Conservation (phyloP, 805 yeast species). For the Lachancea quebecensis region DNA sequence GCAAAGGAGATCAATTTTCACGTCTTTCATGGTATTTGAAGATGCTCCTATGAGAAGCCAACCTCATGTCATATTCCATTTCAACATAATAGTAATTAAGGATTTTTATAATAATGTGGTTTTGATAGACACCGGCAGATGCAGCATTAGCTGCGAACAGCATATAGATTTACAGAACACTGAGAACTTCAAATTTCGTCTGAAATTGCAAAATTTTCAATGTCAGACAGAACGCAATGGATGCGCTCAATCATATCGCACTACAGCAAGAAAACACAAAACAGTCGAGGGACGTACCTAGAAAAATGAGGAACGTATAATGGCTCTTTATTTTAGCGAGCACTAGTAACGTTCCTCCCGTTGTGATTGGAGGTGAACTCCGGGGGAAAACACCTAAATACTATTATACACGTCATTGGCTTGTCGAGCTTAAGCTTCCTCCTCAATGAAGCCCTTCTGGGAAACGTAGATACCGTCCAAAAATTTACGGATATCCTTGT, state of each 20-base stretch:
- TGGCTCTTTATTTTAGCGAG: conserved; percentile 25
- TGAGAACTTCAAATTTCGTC: not conserved
- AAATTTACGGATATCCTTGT: conserved; percentile 99
- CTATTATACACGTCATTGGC: conserved; percentile 1
- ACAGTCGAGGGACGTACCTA: not conserved
- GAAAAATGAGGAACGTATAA: conserved; percentile 15
- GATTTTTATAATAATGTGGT: too few species aligned
- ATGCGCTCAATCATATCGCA: too few species aligned
- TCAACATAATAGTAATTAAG: too few species aligned
- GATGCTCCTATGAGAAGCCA: too few species aligned
- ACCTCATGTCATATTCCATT: too few species aligned
- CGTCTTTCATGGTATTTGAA: conserved; percentile 1
- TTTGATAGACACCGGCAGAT: too few species aligned
- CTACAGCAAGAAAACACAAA: not conserved
- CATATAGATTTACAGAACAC: not conserved
- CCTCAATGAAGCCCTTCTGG: conserved; percentile 76
- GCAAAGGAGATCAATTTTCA: conserved; percentile 7
- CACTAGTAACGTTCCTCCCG: conserved; percentile 24
- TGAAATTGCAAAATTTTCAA: not conserved
- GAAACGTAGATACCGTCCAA: conserved; percentile 99
- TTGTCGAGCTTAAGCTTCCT: not conserved
- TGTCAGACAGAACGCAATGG: not conserved
- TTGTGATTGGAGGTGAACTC: conserved; percentile 6
- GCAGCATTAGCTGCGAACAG: too few species aligned
- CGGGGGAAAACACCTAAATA: conserved; percentile 5